phyloP scores from a whole-genome alignment of 169 alveolate genomes.

The Plasmodium yoelii region DNA sequence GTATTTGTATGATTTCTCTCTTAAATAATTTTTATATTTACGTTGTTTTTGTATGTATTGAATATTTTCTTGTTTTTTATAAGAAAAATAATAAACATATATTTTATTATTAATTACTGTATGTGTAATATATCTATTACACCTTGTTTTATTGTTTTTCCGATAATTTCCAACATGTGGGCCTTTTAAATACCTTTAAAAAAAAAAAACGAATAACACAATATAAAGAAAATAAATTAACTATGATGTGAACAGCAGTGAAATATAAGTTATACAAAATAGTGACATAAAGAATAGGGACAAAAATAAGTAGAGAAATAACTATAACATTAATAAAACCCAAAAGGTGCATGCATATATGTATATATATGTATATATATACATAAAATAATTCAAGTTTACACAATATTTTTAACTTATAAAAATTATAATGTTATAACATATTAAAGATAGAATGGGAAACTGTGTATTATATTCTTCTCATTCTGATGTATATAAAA shows the following conservation, averaged over 20 bases:
- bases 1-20: no score
- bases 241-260: constrained; percentile 47
- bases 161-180: constrained; percentile 42
- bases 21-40: constrained; percentile 5
- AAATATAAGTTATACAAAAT: constrained; percentile 1
- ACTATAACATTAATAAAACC: background rate
- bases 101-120: constrained; percentile 2
- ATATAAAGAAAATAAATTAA: constrained; percentile 8
- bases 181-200: constrained; percentile 15
- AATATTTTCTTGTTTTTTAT: constrained; percentile 5
- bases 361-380: background rate
- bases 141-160: no score
- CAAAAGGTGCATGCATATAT: background rate
- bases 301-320: background rate
- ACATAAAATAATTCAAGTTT: background rate
- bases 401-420: background rate
- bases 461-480: constrained; percentile 65
- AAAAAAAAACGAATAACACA: constrained; percentile 1
- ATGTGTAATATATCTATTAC: constrained; percentile 6
- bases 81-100: background rate
- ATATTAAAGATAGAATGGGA: constrained; percentile 47
- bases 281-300: background rate
- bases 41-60: background rate
- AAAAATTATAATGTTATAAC: constrained; percentile 29
- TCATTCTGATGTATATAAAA: constrained; percentile 39